Conservation (phyloP, 306 rosid species). For the Abrus pulchellus region DNA sequence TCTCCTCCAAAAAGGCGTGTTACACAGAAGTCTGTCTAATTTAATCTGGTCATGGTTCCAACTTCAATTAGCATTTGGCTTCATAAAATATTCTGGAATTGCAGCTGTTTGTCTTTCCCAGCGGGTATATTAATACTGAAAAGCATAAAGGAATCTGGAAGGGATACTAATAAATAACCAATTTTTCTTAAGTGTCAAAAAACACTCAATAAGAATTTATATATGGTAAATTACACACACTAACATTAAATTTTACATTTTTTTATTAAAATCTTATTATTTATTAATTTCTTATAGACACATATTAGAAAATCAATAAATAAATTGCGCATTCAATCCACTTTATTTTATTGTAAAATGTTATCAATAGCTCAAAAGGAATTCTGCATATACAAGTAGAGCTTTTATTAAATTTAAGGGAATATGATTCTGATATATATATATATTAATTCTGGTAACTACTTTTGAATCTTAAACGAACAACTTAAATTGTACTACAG, state of each 20-base stretch:
- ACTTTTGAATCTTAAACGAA: conserved; percentile 38
- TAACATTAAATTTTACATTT: no score
- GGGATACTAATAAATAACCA: background rate
- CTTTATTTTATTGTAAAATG: background rate
- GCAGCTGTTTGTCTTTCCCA: conserved; percentile 9
- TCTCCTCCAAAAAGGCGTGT: background rate
- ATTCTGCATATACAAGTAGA: background rate
- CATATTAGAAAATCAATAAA: background rate
- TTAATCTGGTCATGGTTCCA: conserved; percentile 8
- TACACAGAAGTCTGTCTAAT: background rate
- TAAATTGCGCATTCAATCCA: background rate
- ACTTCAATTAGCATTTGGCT: conserved; percentile 20
- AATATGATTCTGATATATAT: background rate
- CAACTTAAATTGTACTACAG: conserved; percentile 60
- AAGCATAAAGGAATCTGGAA: conserved; percentile 13
- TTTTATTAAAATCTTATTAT: no score
- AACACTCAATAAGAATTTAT: no score
- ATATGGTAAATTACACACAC: no score
- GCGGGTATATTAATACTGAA: conserved; percentile 14
- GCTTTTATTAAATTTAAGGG: conserved; percentile 8
- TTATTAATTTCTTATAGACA: no score
- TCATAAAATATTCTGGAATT: background rate
- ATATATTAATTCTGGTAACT: background rate
- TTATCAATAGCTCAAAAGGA: background rate
- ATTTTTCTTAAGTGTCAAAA: no score